These are phyloP conservation scores for Candida sanyaensis DNA, from an alignment of 1,139 yeast genomes.

Conservation along the genomic window DNA sequence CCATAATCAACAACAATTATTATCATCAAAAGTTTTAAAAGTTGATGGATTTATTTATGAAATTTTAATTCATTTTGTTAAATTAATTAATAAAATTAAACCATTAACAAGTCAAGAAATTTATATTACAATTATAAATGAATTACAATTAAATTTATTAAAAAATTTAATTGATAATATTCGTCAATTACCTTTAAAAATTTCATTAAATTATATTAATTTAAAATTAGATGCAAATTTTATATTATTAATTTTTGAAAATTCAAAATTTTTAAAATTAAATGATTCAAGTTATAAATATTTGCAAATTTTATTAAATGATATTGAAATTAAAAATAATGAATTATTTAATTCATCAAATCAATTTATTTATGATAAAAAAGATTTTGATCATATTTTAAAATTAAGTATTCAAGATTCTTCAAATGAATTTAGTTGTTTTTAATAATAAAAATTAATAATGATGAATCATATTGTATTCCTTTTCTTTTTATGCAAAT, in stretches of 20 bases:
- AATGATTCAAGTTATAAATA: constrained; percentile 40
- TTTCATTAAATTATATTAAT: constrained; percentile 20
- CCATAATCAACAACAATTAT: constrained; percentile 11
- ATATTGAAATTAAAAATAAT: constrained; percentile 30
- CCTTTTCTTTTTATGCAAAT: too few relatives aligned
- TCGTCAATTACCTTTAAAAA: constrained; percentile 20
- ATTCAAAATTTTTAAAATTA: constrained; percentile 34
- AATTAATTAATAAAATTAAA: constrained; percentile 40
- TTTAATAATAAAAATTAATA: too few relatives aligned
- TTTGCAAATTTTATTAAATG: constrained; percentile 34
- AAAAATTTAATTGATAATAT: constrained; percentile 36
- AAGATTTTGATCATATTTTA: constrained; percentile 31
- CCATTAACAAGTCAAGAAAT: constrained; percentile 44
- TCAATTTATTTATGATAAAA: constrained; percentile 18
- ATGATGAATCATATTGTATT: too few relatives aligned
- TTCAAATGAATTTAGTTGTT: constrained; percentile 32
- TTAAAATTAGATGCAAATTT: constrained; percentile 42
- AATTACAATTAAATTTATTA: constrained; percentile 39
- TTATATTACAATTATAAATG: constrained; percentile 39
- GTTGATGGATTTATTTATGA: constrained; percentile 47
- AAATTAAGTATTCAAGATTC: constrained; percentile 33
- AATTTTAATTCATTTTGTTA: constrained; percentile 44
- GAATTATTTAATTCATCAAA: constrained; percentile 15
- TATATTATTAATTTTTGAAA: constrained; percentile 43
- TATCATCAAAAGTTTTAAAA: constrained; percentile 16